These are phyloP conservation scores for Arabis hirsuta DNA, from an alignment of 345 rosid species.

Conservation along the genomic window DNA sequence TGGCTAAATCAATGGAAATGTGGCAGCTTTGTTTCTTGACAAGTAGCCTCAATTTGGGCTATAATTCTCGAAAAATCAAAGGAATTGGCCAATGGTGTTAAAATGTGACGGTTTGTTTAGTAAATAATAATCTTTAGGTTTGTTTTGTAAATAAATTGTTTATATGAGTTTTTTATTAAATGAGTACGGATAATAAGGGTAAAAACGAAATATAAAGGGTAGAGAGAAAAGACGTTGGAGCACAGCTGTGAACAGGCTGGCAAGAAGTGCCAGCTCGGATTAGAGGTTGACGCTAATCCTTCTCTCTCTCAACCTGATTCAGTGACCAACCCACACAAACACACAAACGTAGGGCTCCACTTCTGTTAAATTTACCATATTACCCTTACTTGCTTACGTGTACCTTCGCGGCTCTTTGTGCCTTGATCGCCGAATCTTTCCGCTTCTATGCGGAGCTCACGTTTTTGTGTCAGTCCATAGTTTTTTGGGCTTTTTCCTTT, in stretches of 20 bases:
- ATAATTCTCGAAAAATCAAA: not conserved
- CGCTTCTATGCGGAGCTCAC: conserved; percentile 44
- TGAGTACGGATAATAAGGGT: conserved; percentile 28
- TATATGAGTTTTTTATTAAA: not conserved
- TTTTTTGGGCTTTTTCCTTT: conserved; percentile 10
- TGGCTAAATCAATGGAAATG: no score
- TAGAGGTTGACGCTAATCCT: conserved; percentile 41
- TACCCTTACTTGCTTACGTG: conserved; percentile 37
- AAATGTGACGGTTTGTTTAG: not conserved
- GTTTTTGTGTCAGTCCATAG: conserved; percentile 36
- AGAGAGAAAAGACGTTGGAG: conserved; percentile 38
- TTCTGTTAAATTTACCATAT: not conserved
- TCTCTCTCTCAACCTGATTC: conserved; percentile 37
- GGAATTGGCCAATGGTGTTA: not conserved
- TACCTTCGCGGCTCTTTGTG: conserved; percentile 24
- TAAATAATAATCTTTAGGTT: no score
- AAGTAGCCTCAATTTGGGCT: not conserved
- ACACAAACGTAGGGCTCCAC: conserved; percentile 33
- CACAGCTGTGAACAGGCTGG: conserved; percentile 70
- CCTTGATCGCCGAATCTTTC: conserved; percentile 37
- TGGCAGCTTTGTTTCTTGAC: no score
- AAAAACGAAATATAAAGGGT: conserved; percentile 25
- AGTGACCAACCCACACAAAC: conserved; percentile 45
- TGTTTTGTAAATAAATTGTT: not conserved
- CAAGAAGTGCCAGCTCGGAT: conserved; percentile 48